phyloP scores from a whole-genome alignment of 129 eudicot species.

The Helichrysum umbraculigerum region DNA sequence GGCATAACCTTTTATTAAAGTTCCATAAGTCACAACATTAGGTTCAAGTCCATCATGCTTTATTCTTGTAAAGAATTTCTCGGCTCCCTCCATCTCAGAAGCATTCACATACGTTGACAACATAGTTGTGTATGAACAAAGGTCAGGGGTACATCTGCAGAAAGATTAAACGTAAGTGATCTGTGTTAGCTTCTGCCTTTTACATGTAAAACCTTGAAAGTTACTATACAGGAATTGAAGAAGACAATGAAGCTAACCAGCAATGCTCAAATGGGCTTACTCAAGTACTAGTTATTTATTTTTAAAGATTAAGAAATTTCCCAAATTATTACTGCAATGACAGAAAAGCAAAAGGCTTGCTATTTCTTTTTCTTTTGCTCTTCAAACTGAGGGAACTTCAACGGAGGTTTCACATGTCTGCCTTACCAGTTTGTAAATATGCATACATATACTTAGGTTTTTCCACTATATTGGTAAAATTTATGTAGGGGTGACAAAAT shows the following conservation, averaged over 20 bases:
- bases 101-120: slow-evolving; percentile 87
- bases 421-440: neutral
- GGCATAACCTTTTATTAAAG: slow-evolving; percentile 86
- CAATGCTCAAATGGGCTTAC: neutral
- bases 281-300: neutral
- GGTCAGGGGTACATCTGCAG: slow-evolving; percentile 83
- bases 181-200: neutral
- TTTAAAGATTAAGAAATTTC: neutral
- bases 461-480: neutral
- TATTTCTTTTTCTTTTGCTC: neutral
- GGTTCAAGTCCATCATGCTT: slow-evolving; percentile 76
- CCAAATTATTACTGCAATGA: neutral
- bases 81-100: slow-evolving; percentile 96
- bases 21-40: slow-evolving; percentile 74
- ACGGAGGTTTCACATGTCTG: neutral
- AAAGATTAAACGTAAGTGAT: neutral
- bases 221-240: neutral
- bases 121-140: slow-evolving; percentile 91
- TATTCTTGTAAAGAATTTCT: slow-evolving; percentile 75
- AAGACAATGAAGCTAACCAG: neutral
- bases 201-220: neutral
- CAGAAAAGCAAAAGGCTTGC: neutral
- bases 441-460: neutral
- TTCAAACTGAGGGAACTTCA: neutral
- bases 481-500: neutral